These are phyloP conservation scores for Ganoderma multipileum DNA, from an alignment of 1,284 basidiomycete genomes.

Conservation along the genomic window DNA sequence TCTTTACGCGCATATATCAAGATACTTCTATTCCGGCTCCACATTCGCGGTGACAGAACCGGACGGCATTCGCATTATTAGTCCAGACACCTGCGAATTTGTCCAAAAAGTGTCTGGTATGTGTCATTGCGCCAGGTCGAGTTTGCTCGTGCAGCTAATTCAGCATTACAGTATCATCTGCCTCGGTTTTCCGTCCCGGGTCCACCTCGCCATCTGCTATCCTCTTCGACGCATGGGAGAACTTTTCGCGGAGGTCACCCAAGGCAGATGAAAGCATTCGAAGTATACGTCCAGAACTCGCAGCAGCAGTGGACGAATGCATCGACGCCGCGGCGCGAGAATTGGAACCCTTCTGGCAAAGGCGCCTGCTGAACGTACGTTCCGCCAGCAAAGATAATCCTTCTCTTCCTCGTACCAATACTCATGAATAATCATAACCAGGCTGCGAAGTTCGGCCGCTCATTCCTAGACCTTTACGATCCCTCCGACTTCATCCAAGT, in stretches of 20 bases:
- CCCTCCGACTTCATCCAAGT: constrained; percentile 90
- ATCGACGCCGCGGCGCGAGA: constrained; percentile 94
- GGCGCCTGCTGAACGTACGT: constrained; percentile 80
- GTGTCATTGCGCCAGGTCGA: constrained; percentile 25
- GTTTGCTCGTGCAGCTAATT: constrained; percentile 22
- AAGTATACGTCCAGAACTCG: constrained; percentile 86
- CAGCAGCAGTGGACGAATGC: constrained; percentile 89
- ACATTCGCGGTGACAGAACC: constrained; percentile 84
- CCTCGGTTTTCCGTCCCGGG: constrained; percentile 90
- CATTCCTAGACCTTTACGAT: constrained; percentile 93
- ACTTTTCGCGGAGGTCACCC: constrained; percentile 83
- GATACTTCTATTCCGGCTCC: constrained; percentile 82
- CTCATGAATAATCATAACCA: constrained; percentile 41
- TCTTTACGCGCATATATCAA: constrained; percentile 38
- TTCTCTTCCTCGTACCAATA: background rate
- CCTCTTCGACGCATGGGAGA: constrained; percentile 91
- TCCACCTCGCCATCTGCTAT: constrained; percentile 93
- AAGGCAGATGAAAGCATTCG: constrained; percentile 95
- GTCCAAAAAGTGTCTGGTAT: constrained; percentile 92
- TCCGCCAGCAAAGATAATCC: background rate
- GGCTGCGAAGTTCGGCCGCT: constrained; percentile 95
- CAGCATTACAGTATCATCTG: constrained; percentile 61
- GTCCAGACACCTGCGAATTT: constrained; percentile 85
- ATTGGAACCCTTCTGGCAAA: constrained; percentile 92
- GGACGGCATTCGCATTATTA: constrained; percentile 87